phyloP scores from a whole-genome alignment of 176 grass and related monocot species.

The Themeda triandra region DNA sequence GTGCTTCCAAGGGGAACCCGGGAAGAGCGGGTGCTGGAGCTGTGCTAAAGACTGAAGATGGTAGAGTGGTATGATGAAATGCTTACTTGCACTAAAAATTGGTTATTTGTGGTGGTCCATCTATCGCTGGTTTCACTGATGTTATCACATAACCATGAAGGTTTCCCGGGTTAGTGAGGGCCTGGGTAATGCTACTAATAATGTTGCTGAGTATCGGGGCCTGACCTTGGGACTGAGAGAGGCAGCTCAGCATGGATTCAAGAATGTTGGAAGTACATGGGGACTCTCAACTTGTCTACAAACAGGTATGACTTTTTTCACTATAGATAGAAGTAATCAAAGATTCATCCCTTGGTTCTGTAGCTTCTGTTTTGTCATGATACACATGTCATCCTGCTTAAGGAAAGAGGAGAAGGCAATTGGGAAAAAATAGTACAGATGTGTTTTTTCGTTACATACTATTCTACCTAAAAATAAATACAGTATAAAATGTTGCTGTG shows the following conservation, averaged over 20 bases:
- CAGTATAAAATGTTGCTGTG: too few relatives aligned
- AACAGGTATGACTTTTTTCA: conserved; percentile 45
- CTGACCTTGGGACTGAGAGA: conserved; percentile 68
- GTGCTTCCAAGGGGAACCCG: conserved; percentile 93
- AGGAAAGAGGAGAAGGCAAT: neutral
- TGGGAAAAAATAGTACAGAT: neutral
- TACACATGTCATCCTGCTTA: neutral
- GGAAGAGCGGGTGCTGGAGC: conserved; percentile 85
- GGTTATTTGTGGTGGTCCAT: neutral
- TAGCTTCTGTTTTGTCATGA: neutral
- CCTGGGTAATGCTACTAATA: conserved; percentile 74
- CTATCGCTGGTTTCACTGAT: conserved; percentile 11
- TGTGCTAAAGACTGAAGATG: conserved; percentile 69
- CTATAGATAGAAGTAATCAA: neutral
- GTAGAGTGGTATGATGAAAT: conserved; percentile 57
- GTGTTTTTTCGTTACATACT: conserved; percentile 9
- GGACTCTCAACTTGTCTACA: conserved; percentile 73
- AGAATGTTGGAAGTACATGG: conserved; percentile 59
- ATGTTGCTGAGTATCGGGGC: conserved; percentile 78
- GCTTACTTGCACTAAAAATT: conserved; percentile 19
- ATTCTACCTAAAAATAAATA: neutral
- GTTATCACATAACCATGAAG: conserved; percentile 40
- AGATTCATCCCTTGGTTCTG: neutral
- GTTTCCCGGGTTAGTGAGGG: conserved; percentile 74
- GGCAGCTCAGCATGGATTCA: conserved; percentile 63